Percentiles rank a stretch among this genome's conserved stretches.
Conservation (phyloP, 2,329 filamentous ascomycete species). For the Trichophyton equinum region DNA sequence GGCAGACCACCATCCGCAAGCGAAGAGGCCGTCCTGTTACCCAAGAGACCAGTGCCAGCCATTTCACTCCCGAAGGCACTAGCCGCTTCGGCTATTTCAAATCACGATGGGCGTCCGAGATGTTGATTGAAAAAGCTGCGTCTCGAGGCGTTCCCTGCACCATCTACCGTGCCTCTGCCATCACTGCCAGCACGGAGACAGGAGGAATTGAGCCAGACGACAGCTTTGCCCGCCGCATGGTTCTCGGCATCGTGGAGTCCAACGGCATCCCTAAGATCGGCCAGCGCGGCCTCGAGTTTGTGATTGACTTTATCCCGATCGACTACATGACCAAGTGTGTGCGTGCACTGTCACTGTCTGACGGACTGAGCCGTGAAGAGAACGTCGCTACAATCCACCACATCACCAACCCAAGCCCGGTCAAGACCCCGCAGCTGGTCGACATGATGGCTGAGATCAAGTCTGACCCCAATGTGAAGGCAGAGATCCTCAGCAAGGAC, state of each 20-base stretch:
- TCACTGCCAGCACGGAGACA: constrained; percentile 4
- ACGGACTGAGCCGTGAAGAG: neutral
- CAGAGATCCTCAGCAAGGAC: neutral
- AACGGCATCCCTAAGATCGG: constrained; percentile 6
- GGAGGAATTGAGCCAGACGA: constrained; percentile 4
- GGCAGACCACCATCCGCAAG: constrained; percentile 4
- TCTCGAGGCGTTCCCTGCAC: constrained; percentile 3
- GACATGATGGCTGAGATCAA: constrained; percentile 6
- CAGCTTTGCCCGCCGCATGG: constrained; percentile 7
- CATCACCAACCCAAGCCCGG: constrained; percentile 7
- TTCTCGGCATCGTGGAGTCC: constrained; percentile 6
- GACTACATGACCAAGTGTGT: constrained; percentile 8
- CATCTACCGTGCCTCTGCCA: constrained; percentile 9
- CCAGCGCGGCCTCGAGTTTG: constrained; percentile 5
- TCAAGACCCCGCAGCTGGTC: constrained; percentile 3
- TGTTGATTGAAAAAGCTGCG: constrained; percentile 8
- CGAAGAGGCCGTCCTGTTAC: constrained; percentile 4
- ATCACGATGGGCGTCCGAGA: constrained; percentile 8
- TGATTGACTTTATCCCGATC: constrained; percentile 8
- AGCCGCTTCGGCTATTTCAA: constrained; percentile 9
- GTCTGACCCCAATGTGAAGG: neutral
- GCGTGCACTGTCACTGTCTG: neutral
- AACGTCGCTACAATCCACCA: constrained; percentile 4
- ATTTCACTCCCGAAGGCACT: constrained; percentile 5
- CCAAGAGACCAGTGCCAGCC: constrained; percentile 4